Evolutionary conservation across 805 yeast genomes (phyloP).

Genomic region (Candida chauliodis): DNA sequence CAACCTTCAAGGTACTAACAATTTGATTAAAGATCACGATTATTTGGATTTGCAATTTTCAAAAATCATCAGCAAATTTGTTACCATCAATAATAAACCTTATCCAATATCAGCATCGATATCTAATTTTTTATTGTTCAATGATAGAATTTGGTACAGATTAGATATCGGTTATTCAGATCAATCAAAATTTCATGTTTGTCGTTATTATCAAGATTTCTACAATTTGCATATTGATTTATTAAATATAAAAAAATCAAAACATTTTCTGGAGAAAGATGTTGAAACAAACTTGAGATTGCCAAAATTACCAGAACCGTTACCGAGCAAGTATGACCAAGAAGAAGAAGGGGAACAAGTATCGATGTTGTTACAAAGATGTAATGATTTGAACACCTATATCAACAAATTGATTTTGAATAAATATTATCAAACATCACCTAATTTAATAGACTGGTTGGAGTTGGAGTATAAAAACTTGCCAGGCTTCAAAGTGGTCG

Average conservation of each 20-base stretch:
- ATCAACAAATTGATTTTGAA: conserved; percentile 20
- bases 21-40: conserved; percentile 16
- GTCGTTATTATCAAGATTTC: conserved; percentile 36
- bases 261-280: not conserved
- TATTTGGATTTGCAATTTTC: conserved; percentile 28
- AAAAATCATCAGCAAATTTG: conserved; percentile 12
- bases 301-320: conserved; percentile 33
- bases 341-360: conserved; percentile 11
- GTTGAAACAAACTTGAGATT: conserved; percentile 12
- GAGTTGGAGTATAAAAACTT: conserved; percentile 20
- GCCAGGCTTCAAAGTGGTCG: conserved; percentile 26
- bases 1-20: conserved; percentile 1
- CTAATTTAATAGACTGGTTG: conserved; percentile 28
- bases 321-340: conserved; percentile 12
- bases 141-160: conserved; percentile 33
- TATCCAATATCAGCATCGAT: conserved; percentile 19
- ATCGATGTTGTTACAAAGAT: conserved; percentile 17
- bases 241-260: conserved; percentile 5
- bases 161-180: conserved; percentile 23
- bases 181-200: conserved; percentile 19
- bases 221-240: conserved; percentile 29
- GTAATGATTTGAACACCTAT: conserved; percentile 27
- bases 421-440: conserved; percentile 23
- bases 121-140: conserved; percentile 25
- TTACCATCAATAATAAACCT: conserved; percentile 24